A percentile compares a stretch with the other conserved stretches of the same genome.
These are phyloP conservation scores for Anaeromyces robustus DNA, from an alignment of 192 early-diverging fungal genomes.

Conservation along the genomic window DNA sequence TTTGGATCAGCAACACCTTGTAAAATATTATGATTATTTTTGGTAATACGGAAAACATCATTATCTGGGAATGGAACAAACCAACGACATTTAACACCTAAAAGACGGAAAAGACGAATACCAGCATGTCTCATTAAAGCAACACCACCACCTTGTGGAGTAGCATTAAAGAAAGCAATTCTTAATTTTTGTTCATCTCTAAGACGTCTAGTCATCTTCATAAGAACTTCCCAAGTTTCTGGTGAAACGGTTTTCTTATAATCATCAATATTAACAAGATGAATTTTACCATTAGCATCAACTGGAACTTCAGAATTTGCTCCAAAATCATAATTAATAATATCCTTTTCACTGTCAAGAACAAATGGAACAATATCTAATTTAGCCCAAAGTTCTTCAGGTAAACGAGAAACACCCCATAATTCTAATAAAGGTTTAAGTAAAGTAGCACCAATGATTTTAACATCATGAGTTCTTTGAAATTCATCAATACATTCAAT, in stretches of 20 bases:
- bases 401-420: constrained; percentile 1
- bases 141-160: constrained; percentile 73
- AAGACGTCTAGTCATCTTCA: constrained; percentile 13
- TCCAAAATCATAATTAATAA: not conserved
- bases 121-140: constrained; percentile 78
- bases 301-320: constrained; percentile 21
- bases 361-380: constrained; percentile 59
- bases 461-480: too few relatives aligned
- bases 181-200: constrained; percentile 27
- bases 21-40: constrained; percentile 73
- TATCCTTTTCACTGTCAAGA: constrained; percentile 9
- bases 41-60: constrained; percentile 74
- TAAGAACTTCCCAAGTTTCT: constrained; percentile 51
- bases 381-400: constrained; percentile 43
- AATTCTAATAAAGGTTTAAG: not conserved
- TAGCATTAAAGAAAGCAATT: constrained; percentile 63
- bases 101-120: constrained; percentile 47
- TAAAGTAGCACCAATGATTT: not conserved
- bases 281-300: constrained; percentile 52
- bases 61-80: constrained; percentile 69
- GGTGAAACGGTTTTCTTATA: constrained; percentile 44
- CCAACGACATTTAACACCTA: constrained; percentile 47
- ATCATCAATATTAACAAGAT: constrained; percentile 42
- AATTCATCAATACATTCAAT: too few relatives aligned
- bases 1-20: constrained; percentile 54